Percentiles rank a stretch among this genome's conserved stretches.
Evolutionary conservation across 2,329 filamentous ascomycete species (phyloP).

Genomic region (Diaporthe helianthi): DNA sequence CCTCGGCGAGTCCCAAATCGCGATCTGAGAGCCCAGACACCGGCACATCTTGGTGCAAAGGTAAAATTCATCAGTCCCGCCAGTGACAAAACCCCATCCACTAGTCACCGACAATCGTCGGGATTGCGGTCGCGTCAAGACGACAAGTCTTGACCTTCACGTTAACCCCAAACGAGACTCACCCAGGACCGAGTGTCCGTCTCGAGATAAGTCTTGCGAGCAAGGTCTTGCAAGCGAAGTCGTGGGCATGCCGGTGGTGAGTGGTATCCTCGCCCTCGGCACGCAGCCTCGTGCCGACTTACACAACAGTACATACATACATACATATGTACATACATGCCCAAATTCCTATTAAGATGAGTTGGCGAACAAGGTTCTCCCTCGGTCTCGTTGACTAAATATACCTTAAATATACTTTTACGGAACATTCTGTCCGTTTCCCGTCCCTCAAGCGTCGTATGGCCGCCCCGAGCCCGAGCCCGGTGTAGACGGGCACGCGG

Average conservation of each 20-base stretch:
- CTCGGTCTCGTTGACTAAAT: not conserved
- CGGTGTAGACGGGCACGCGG: constrained; percentile 12
- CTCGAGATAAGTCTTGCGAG: not conserved
- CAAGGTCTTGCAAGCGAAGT: not conserved
- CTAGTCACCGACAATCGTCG: constrained; percentile 1
- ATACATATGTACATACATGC: too few species aligned
- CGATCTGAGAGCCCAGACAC: constrained; percentile 6
- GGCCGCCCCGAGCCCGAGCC: constrained; percentile 1
- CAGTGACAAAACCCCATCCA: not conserved
- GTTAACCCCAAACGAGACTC: not conserved
- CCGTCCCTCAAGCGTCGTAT: not conserved
- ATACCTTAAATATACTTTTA: not conserved
- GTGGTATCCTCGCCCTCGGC: not conserved
- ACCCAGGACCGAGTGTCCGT: not conserved
- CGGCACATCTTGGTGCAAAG: constrained; percentile 1
- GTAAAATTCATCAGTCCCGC: constrained; percentile 19
- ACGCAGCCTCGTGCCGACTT: not conserved
- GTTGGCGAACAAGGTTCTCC: not conserved
- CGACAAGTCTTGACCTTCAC: too few species aligned
- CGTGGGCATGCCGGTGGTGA: not conserved
- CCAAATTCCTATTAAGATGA: too few species aligned
- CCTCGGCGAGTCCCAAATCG: constrained; percentile 1
- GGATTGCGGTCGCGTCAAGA: not conserved
- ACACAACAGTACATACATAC: not conserved
- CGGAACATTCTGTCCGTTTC: constrained; percentile 11